Conservation (phyloP, 345 rosid genomes). For the Rubroshorea leprosula region DNA sequence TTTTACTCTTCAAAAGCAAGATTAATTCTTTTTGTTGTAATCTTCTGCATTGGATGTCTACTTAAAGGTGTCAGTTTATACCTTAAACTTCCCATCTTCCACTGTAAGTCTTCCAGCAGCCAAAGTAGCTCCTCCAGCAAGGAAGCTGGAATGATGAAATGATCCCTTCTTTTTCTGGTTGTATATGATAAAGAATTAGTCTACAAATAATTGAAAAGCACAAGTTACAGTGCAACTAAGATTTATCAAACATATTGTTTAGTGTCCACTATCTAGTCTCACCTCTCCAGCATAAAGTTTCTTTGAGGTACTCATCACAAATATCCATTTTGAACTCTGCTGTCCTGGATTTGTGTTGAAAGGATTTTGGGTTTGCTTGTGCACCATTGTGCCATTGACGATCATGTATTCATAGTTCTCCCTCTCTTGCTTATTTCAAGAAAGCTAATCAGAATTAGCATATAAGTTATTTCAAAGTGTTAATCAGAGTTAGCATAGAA, state of each 20-base stretch:
- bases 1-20: not conserved
- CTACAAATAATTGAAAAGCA: not conserved
- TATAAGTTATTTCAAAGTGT: not conserved
- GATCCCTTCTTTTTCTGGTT: slow-evolving; percentile 65
- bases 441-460: not conserved
- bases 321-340: slow-evolving; percentile 29
- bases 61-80: slow-evolving; percentile 3
- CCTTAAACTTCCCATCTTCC: slow-evolving; percentile 65
- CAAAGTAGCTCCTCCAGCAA: slow-evolving; percentile 85
- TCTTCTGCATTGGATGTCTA: not conserved
- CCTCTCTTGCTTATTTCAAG: slow-evolving; percentile 29
- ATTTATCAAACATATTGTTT: not conserved
- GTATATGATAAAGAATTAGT: slow-evolving; percentile 9
- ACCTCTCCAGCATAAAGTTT: slow-evolving; percentile 37
- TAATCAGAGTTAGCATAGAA: not conserved
- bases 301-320: slow-evolving; percentile 28
- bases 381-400: slow-evolving; percentile 22
- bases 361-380: slow-evolving; percentile 23
- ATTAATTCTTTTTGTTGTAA: not conserved
- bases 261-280: slow-evolving; percentile 7
- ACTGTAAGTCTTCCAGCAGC: slow-evolving; percentile 78
- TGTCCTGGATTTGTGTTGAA: slow-evolving; percentile 25
- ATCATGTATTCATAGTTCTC: slow-evolving; percentile 23
- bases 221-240: not conserved
- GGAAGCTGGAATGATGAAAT: slow-evolving; percentile 91